These are phyloP conservation scores for Corylus avellana DNA, from an alignment of 306 rosid species.

Conservation along the genomic window DNA sequence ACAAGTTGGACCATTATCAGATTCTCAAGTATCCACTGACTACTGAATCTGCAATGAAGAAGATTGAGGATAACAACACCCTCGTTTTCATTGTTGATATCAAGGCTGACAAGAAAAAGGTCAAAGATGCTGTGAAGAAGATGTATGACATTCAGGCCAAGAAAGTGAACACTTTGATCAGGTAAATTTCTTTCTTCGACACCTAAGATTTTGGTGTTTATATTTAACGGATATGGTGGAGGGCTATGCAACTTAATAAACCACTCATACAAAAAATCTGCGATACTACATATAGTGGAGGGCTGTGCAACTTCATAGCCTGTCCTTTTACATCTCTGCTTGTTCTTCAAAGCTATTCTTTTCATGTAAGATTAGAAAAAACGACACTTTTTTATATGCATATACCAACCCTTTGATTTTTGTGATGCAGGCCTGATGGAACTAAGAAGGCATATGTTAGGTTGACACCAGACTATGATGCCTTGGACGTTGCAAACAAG, in stretches of 20 bases:
- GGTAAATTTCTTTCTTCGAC: conserved; percentile 38
- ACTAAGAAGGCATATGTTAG: conserved; percentile 93
- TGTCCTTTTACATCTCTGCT: neutral
- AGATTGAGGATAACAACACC: conserved; percentile 92
- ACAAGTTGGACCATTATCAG: conserved; percentile 89
- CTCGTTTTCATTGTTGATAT: conserved; percentile 81
- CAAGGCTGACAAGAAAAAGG: conserved; percentile 84
- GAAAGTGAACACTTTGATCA: conserved; percentile 92
- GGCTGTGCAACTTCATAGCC: no score
- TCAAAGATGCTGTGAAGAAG: conserved; percentile 85
- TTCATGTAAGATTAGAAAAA: neutral
- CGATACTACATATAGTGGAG: neutral
- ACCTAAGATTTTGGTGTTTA: neutral
- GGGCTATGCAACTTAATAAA: neutral
- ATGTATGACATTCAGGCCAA: conserved; percentile 92
- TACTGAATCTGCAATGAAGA: conserved; percentile 92
- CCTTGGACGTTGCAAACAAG: conserved; percentile 94
- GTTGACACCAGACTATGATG: conserved; percentile 83
- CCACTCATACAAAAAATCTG: neutral
- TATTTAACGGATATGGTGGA: neutral
- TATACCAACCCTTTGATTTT: neutral
- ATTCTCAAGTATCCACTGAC: conserved; percentile 79
- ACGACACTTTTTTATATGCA: neutral
- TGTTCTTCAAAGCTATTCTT: neutral
- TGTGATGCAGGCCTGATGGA: conserved; percentile 78